Evolutionary conservation across 1,284 basidiomycete genomes (phyloP).

Genomic region (Cutaneotrichosporon mucoides): DNA sequence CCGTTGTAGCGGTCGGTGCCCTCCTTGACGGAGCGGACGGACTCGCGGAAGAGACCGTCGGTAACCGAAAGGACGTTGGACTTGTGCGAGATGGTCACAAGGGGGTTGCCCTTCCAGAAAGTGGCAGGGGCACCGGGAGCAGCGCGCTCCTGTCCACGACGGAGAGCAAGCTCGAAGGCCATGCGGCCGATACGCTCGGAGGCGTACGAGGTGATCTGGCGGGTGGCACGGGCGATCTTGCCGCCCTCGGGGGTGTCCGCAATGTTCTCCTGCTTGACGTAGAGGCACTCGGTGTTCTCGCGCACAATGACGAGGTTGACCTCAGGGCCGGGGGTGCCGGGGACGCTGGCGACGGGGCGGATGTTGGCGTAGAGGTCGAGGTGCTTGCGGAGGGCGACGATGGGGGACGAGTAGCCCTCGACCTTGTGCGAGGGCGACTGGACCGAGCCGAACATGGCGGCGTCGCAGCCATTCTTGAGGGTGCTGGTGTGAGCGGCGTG

Average conservation of each 20-base stretch:
- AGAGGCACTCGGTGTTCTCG: slow-evolving; percentile 99
- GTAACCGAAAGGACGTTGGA: slow-evolving; percentile 94
- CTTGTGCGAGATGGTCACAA: slow-evolving; percentile 89
- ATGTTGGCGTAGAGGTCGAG: slow-evolving; percentile 98
- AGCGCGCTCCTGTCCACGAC: slow-evolving; percentile 52
- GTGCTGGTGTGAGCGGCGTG: slow-evolving; percentile 51
- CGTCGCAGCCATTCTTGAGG: slow-evolving; percentile 82
- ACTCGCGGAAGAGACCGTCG: slow-evolving; percentile 93
- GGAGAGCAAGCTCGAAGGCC: slow-evolving; percentile 86
- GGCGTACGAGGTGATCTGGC: slow-evolving; percentile 89
- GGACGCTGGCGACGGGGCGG: slow-evolving; percentile 76
- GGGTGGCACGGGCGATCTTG: slow-evolving; percentile 85
- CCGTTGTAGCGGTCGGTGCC: slow-evolving; percentile 61
- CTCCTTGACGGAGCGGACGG: slow-evolving; percentile 68
- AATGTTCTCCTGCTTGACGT: slow-evolving; percentile 87
- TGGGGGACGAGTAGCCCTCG: slow-evolving; percentile 94
- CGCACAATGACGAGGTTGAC: slow-evolving; percentile 93
- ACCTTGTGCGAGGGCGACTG: slow-evolving; percentile 92
- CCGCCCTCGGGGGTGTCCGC: slow-evolving; percentile 57
- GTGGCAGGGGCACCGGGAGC: slow-evolving; percentile 28
- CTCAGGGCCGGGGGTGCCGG: slow-evolving; percentile 51
- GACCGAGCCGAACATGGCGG: slow-evolving; percentile 95
- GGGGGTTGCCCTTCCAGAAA: slow-evolving; percentile 53
- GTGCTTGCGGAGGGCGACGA: slow-evolving; percentile 92
- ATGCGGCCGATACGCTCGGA: slow-evolving; percentile 88